Evolutionary conservation across 495 filamentous ascomycete species (phyloP), one percentile per base, ranked within the genome.

Genomic region (Daldinia decipiens): DNA sequence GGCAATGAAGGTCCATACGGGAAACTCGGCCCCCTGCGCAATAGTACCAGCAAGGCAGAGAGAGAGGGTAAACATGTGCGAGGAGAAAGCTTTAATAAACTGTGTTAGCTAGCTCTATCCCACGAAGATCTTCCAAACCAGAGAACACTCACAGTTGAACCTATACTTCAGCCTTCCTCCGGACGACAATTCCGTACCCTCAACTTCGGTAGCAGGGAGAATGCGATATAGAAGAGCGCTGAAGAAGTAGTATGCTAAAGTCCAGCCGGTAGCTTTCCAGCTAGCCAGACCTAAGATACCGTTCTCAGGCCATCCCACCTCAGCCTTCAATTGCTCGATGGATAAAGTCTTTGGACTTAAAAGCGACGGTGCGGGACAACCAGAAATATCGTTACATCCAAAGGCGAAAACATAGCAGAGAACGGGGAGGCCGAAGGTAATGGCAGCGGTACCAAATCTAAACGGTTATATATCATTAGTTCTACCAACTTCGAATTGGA

Each of bases 1-100:
- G 83, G 91, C 90, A 71, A 99, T 90, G 83, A 92, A 99, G 19
- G 90, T 92, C 95, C 94, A 99, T 27, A 97, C 82, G 11, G 87
- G 85, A 76, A 97, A 98, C 34, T 93, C 85, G 19, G 93, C 85
- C 32, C 95, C 95, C 73, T 96, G 85, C 13, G 87, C 76, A 66
- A 88, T 82, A 3, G 94, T 97, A 29, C 93, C 93, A 11, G 88
- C 87, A 54, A 88, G 89, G 62, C 88, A 85, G 58, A 89, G 82
- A 15, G 82, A 79, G 50, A 97, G 80, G 36, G 88, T 92, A 65
- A 91, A 82, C 56, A 94, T 72, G 40, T 92, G 89, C 12, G 93
- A 93, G 62, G 78, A 79, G 80, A 96, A 93, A n/a, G 92, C 92
- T 96, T 38, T n/a, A 21, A 8, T 26, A 59, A 15, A 68, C 27